A percentile compares a stretch with the other conserved stretches of the same genome.
Evolutionary conservation across 371 early-diverging fungal genomes (phyloP).

Genomic region (Smittium culicis): DNA sequence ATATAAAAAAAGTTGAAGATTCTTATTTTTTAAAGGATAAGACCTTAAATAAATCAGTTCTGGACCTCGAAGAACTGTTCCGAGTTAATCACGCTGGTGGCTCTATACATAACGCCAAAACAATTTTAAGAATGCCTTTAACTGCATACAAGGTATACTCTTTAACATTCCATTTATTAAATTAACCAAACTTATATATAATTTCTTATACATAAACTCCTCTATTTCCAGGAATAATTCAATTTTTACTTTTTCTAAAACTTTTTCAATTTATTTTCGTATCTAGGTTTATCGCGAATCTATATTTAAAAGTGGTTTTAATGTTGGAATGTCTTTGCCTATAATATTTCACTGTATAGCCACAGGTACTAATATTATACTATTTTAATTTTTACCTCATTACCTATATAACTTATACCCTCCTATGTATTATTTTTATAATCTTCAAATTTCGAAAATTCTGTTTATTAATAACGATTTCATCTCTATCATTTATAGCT

Average conservation of each 20-base stretch:
- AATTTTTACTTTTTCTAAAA: neutral
- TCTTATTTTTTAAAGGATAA: conserved; percentile 44
- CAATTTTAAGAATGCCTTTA: conserved; percentile 29
- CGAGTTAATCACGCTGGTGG: conserved; percentile 47
- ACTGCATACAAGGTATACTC: neutral
- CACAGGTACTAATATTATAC: too few relatives aligned
- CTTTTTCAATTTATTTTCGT: neutral
- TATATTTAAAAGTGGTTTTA: conserved; percentile 35
- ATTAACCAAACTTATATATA: neutral
- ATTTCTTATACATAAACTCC: neutral
- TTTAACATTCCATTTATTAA: too few relatives aligned
- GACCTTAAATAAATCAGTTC: conserved; percentile 36
- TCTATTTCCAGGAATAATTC: neutral
- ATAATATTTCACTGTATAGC: conserved; percentile 34
- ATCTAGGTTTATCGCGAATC: conserved; percentile 13
- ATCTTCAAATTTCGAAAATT: too few relatives aligned
- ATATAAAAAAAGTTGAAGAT: conserved; percentile 35
- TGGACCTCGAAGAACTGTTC: conserved; percentile 47
- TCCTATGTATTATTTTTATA: too few relatives aligned
- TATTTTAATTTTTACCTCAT: too few relatives aligned
- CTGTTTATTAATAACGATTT: too few relatives aligned
- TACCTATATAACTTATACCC: too few relatives aligned
- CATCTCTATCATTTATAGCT: conserved; percentile 15
- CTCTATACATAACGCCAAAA: conserved; percentile 42
- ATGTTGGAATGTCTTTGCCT: conserved; percentile 42